Evolutionary conservation across 2,329 filamentous ascomycete species (phyloP), one percentile per base, ranked within the genome.

Genomic region (Tricladium varicosporioides): DNA sequence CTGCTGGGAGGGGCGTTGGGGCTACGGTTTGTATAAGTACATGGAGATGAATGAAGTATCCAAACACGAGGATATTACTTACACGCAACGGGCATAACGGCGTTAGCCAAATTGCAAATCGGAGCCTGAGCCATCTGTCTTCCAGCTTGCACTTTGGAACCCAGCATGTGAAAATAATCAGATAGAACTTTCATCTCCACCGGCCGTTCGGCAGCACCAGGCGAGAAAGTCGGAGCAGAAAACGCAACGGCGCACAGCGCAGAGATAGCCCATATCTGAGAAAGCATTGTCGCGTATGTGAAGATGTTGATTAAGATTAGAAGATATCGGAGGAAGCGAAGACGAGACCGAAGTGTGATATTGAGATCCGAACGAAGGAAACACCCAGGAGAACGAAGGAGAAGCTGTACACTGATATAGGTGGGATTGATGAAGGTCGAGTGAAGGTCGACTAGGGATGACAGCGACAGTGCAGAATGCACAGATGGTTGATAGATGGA

Each of bases 91-190:
- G 81, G 81, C 70, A 85, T 75, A 54, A 72, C 67, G 1, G 81
- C 81, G 32, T 74, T 75, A 53, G 77, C 78, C 13, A 86, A 65
- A 66, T 86, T 80, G 65, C 84, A 87, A 27, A 73, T 64, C 0
- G 81, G 78, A 10, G 76, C 71, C 5, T 60, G 54, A 2, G 72
- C 61, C 59, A 77, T 74, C 11, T 69, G 59, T 66, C 75, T 79
- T 53, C 75, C 75, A 27, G 74, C 71, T 65, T 81, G 75, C 46
- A 83, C 76, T 70, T 84, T 86, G 54, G 71, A 60, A 27, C 82
- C 82, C 59, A 87, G 69, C 63, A 82, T 71, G 69, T 82, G 81
- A 74, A 87, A 87, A 73, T 86, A 87, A 43, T 78, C 75, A 27
- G 83, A 80, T 51, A 86, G 68, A n/a, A 76, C 71, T 51, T 65